Percentiles rank a stretch among this genome's conserved stretches.
phyloP scores from a whole-genome alignment of 1,139 yeast genomes.

The Kodamaea anthophila region DNA sequence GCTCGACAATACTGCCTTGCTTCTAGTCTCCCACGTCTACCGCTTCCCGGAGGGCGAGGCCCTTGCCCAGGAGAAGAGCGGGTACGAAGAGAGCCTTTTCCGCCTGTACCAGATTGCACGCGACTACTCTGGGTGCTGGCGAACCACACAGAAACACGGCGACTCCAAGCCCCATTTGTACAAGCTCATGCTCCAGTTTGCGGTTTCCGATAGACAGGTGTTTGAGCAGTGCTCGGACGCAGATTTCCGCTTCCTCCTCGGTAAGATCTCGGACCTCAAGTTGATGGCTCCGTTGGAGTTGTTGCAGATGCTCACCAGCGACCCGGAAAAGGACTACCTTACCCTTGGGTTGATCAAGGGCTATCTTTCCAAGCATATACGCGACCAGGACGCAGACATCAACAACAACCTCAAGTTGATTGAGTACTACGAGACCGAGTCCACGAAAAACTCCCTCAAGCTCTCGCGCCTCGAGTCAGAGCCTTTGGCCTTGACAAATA shows the following conservation, averaged over 20 bases:
- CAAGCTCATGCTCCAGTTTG: conserved; percentile 58
- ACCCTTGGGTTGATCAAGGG: conserved; percentile 72
- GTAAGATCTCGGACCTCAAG: conserved; percentile 46
- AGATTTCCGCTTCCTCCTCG: conserved; percentile 45
- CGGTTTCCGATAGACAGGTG: conserved; percentile 52
- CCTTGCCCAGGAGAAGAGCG: conserved; percentile 31
- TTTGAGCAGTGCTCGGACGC: conserved; percentile 50
- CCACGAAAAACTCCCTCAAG: conserved; percentile 47
- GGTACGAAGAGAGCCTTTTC: conserved; percentile 60
- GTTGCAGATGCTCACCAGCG: conserved; percentile 53
- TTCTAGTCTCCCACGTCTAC: conserved; percentile 63
- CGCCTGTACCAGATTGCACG: conserved; percentile 55
- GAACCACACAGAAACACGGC: conserved; percentile 55
- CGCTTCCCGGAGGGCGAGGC: conserved; percentile 47
- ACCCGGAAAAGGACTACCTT: conserved; percentile 48
- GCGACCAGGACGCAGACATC: conserved; percentile 59
- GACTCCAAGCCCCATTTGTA: conserved; percentile 58
- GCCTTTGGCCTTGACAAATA: conserved; percentile 61
- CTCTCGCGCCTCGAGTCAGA: conserved; percentile 47
- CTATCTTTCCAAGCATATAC: conserved; percentile 58
- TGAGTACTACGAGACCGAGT: conserved; percentile 63
- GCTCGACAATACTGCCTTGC: conserved; percentile 55
- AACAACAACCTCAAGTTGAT: conserved; percentile 62
- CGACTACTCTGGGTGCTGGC: conserved; percentile 52
- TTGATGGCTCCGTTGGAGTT: conserved; percentile 73